Base-by-base conservation (phyloP, 257 asterid species). In the Henckelia pumila region DNA sequence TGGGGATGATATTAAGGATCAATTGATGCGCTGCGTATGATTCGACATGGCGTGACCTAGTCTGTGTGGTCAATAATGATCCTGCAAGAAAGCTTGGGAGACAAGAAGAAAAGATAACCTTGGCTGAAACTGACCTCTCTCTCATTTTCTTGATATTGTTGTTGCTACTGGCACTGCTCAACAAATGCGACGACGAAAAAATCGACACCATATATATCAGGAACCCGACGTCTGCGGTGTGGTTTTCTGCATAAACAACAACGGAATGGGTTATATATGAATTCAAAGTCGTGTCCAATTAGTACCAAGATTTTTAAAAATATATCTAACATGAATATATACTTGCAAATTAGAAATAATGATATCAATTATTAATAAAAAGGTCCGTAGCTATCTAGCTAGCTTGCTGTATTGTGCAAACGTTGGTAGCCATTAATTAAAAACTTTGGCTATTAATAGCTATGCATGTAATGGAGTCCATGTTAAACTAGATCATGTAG, bases 81-180 rank as follows among this genome's bases (percentile, higher is more conserved):
- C 96, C 96, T 28, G 81, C 87, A 13, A 82, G 75, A 80, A 88
- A 88, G 79, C 94, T 81, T 2, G 84, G 81, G 11, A 82, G 30
- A 64, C 96, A 88, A 1, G 84, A 77, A 20, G 70, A 78, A 16
- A 83, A 24, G 7, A 88, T 74, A 16, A 82, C 71, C 74, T 84
- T 86, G 20, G 74, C 75, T 8, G 89, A 78, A 32, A 86, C 69
- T 0, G 78, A 52, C 68, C 77, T 85, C 47, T 81, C 87, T 50
- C 87, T 53, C 92, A 79, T 78, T 74, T 77, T 85, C 73, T 56
- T 82, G 44, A 37, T 79, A 8, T 30, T 19, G 2, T 32, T 61
- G 14, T 29, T 32, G 16, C 6, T 60, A 60, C 6, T 60, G 3
- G 9, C 58, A 40, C n/a, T 37, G 25, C 35, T 49, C 29, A 49